Conservation (phyloP, 345 rosid species). For the Cardamine occulta region DNA sequence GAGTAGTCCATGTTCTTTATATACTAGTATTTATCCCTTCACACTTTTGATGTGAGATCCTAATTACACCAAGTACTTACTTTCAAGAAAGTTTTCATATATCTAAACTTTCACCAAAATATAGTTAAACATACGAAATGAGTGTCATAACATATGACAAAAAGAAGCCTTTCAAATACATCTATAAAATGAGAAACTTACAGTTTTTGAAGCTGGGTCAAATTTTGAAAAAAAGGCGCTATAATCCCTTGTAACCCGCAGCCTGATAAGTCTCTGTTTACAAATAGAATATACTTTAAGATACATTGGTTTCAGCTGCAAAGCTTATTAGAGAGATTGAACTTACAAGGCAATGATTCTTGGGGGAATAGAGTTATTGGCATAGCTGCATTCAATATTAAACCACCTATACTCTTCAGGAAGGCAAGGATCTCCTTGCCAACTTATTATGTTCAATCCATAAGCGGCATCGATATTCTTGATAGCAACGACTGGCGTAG, state of each 20-base stretch:
- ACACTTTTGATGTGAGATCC: too few species aligned
- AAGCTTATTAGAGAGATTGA: neutral
- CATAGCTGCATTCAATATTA: constrained; percentile 37
- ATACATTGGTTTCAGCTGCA: neutral
- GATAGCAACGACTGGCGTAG: constrained; percentile 42
- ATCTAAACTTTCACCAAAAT: too few species aligned
- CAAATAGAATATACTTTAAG: neutral
- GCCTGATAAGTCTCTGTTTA: constrained; percentile 35
- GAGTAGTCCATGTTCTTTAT: too few species aligned
- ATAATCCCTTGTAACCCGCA: constrained; percentile 41
- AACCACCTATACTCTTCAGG: constrained; percentile 21
- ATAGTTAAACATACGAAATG: too few species aligned
- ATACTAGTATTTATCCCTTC: too few species aligned
- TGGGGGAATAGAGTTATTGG: constrained; percentile 24
- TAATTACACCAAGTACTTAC: too few species aligned
- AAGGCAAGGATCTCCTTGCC: constrained; percentile 60
- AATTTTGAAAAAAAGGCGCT: constrained; percentile 26
- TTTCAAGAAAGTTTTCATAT: too few species aligned
- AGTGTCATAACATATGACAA: neutral
- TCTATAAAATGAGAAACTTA: neutral
- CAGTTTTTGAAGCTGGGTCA: constrained; percentile 41
- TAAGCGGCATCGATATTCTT: constrained; percentile 42
- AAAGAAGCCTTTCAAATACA: too few species aligned
- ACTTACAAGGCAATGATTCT: constrained; percentile 56
- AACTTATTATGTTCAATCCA: constrained; percentile 29